Base-by-base conservation (phyloP, 1,139 yeast genomes). In the Candida albicans region DNA sequence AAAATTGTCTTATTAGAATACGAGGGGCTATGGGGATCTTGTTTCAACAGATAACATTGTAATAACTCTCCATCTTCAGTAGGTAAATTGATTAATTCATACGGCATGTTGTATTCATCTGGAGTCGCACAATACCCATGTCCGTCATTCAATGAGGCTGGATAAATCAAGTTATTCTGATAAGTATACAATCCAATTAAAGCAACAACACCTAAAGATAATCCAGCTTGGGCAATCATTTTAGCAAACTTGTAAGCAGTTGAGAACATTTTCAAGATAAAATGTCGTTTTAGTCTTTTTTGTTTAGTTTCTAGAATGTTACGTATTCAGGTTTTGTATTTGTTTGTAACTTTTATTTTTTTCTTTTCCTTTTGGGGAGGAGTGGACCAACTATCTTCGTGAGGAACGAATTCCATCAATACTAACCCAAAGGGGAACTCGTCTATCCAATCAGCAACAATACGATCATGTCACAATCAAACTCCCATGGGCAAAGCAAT, bases 71-170 rank as follows among this genome's bases (percentile, higher is more conserved):
- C 87, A 57, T 93, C 99, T 3, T 67, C 62, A 0, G 99, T 91
- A 8, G 65, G 67, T 32, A 95, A 61, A 37, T 67, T 65, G 0
- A 85, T 70, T 38, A 75, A 76, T 54, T 88, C 85, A 58, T 77
- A 93, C 2, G 86, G 83, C 70, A 93, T 72, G 10, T 74, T 86
- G 58, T 76, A 83, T 44, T 73, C 74, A 50, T 79, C 88, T 0
- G 99, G 99, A 1, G 88, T 84, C 33, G 87, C 90, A 15, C 93
- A 95, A 38, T 69, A 61, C 0, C 80, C 81, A 42, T 89, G 77
- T 3, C 95, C 96, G 44, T 83, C 86, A 47, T 91, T 91, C 40
- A 90, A 73, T 50, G 80, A 74, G 2, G 96, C 79, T 0, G 98
- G 97, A 59, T 93, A 93, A 10, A 93, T 84, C 43, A 95, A 62